Evolutionary conservation across 2,329 filamentous ascomycete species (phyloP).

Genomic region (Arthrobotrys musiformis): DNA sequence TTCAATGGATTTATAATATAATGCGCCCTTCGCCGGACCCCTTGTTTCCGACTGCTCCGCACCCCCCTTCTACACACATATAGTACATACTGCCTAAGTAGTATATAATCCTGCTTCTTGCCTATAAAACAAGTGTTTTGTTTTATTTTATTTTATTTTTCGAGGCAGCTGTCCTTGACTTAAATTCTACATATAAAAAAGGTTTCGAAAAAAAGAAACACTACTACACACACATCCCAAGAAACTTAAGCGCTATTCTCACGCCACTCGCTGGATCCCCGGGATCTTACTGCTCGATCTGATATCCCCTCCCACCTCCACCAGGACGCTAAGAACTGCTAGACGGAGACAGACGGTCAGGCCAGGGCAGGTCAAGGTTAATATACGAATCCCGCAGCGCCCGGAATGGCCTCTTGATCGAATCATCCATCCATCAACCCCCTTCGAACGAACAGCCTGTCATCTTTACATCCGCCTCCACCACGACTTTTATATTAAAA

Average conservation of each 20-base stretch:
- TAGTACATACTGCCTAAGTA: neutral
- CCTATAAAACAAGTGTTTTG: too few relatives aligned
- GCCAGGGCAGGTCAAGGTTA: too few relatives aligned
- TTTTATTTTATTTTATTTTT: slow-evolving; percentile 8
- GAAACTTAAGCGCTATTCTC: slow-evolving; percentile 25
- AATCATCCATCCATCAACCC: slow-evolving; percentile 15
- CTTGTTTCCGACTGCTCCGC: neutral
- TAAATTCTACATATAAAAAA: too few relatives aligned
- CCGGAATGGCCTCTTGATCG: slow-evolving; percentile 31
- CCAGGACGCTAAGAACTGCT: too few relatives aligned
- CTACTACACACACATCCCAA: too few relatives aligned
- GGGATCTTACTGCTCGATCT: neutral
- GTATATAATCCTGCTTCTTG: too few relatives aligned
- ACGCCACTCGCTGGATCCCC: slow-evolving; percentile 12
- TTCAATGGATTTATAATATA: slow-evolving; percentile 16
- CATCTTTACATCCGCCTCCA: neutral
- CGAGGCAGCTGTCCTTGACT: too few relatives aligned
- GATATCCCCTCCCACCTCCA: too few relatives aligned
- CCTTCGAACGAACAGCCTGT: slow-evolving; percentile 40
- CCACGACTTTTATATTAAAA: neutral
- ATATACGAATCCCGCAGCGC: too few relatives aligned
- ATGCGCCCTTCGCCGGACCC: neutral
- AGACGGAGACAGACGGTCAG: too few relatives aligned
- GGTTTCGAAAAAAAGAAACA: neutral
- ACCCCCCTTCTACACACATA: neutral